Percentiles rank a stretch among this genome's conserved stretches.
phyloP scores from a whole-genome alignment of 257 asterid species.

The Handroanthus guayacan region DNA sequence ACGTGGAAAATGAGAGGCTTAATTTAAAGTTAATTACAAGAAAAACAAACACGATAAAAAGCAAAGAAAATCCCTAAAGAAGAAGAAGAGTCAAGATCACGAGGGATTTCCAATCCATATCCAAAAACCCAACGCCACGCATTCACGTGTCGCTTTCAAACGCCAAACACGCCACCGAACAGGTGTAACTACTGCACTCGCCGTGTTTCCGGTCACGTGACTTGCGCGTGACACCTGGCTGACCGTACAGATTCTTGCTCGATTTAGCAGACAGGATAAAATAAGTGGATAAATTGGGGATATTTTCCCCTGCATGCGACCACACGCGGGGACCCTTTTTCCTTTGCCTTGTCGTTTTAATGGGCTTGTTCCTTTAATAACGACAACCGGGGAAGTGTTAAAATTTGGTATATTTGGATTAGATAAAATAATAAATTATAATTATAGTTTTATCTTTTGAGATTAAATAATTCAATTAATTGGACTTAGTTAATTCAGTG shows the following conservation, averaged over 20 bases:
- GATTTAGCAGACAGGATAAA: constrained; percentile 33
- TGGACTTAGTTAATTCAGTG: no score
- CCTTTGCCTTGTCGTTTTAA: neutral
- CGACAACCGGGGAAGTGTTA: no score
- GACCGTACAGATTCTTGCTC: constrained; percentile 39
- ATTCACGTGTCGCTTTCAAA: constrained; percentile 38
- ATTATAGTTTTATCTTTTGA: no score
- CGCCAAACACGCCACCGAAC: constrained; percentile 40
- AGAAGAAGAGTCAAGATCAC: constrained; percentile 42
- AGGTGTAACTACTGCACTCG: constrained; percentile 44
- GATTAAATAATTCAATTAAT: no score
- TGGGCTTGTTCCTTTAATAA: no score
- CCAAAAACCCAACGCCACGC: constrained; percentile 43
- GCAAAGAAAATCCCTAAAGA: neutral
- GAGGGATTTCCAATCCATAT: constrained; percentile 52
- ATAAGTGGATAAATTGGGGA: neutral
- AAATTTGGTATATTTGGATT: no score
- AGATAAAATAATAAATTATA: no score
- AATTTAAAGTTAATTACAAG: neutral
- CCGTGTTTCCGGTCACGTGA: constrained; percentile 45
- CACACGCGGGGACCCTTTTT: neutral
- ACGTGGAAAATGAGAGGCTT: constrained; percentile 35
- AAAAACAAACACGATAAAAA: neutral
- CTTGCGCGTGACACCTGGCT: constrained; percentile 21
- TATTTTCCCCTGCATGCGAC: constrained; percentile 10